Percentiles rank a stretch among this genome's conserved stretches.
Conservation (phyloP, 2,329 filamentous ascomycete species). For the Claviceps pazoutovae region DNA sequence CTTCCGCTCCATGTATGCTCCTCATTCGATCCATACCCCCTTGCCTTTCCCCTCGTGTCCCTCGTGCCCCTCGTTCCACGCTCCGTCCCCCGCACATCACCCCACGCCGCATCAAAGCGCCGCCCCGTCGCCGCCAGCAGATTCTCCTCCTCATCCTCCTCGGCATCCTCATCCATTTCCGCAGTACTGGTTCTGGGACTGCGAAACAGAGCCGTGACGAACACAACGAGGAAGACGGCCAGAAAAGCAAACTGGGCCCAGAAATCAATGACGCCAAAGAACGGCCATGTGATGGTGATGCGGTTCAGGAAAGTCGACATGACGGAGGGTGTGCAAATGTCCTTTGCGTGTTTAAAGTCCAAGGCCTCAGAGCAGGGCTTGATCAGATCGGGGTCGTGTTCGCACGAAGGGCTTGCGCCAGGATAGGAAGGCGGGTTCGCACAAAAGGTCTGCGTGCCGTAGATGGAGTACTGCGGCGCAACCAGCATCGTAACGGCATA, state of each 20-base stretch:
- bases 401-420: constrained; percentile 62
- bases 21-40: constrained; percentile 9
- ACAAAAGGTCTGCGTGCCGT: constrained; percentile 90
- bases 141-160: constrained; percentile 87
- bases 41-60: constrained; percentile 44
- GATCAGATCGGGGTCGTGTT: constrained; percentile 54
- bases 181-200: constrained; percentile 64
- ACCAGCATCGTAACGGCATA: constrained; percentile 86
- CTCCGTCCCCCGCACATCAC: constrained; percentile 72
- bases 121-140: constrained; percentile 71
- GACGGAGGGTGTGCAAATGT: constrained; percentile 81
- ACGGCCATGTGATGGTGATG: constrained; percentile 84
- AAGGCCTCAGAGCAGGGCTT: constrained; percentile 69
- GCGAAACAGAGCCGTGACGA: constrained; percentile 65
- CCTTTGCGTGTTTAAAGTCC: constrained; percentile 53
- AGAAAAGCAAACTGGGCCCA: constrained; percentile 95
- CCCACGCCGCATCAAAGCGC: constrained; percentile 75
- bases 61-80: constrained; percentile 73
- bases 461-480: constrained; percentile 91
- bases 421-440: constrained; percentile 50
- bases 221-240: constrained; percentile 67
- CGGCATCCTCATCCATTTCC: constrained; percentile 75
- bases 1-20: constrained; percentile 5
- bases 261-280: constrained; percentile 85
- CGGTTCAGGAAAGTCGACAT: constrained; percentile 89